Conservation (phyloP, 352 stramenopile genomes). For the Phytophthora crassamura region DNA sequence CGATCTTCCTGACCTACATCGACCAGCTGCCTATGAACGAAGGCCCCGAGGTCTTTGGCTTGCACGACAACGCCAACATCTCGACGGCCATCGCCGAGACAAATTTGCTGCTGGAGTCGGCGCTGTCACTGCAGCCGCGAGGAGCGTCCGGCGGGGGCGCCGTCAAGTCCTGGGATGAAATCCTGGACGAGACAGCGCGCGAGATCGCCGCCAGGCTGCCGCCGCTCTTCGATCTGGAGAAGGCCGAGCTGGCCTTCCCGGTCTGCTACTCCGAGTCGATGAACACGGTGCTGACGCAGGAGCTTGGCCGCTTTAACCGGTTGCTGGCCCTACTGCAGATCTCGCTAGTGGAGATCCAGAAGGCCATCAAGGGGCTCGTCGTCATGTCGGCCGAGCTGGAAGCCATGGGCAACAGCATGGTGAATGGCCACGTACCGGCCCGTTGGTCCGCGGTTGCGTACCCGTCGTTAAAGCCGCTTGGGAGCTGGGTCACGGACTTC, state of each 20-base stretch:
- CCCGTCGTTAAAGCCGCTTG: conserved; percentile 92
- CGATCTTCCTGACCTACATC: conserved; percentile 80
- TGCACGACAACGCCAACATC: conserved; percentile 91
- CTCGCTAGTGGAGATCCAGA: conserved; percentile 90
- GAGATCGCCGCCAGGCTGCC: conserved; percentile 86
- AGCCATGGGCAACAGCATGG: conserved; percentile 94
- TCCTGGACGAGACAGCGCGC: conserved; percentile 84
- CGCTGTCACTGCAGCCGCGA: conserved; percentile 91
- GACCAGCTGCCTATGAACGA: conserved; percentile 87
- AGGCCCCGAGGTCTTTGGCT: conserved; percentile 84
- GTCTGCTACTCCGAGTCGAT: conserved; percentile 88
- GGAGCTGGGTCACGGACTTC: conserved; percentile 93
- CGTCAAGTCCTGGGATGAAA: conserved; percentile 92
- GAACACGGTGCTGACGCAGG: conserved; percentile 91
- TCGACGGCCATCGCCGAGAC: conserved; percentile 91
- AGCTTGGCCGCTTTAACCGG: conserved; percentile 93
- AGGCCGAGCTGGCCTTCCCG: conserved; percentile 86
- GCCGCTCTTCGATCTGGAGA: conserved; percentile 91
- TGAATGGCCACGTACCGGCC: conserved; percentile 89
- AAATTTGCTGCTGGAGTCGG: conserved; percentile 87
- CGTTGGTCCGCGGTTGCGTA: conserved; percentile 90
- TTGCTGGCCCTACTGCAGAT: conserved; percentile 79
- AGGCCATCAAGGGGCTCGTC: conserved; percentile 92
- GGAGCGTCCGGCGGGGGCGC: conserved; percentile 46
- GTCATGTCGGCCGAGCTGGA: conserved; percentile 94